Base-by-base conservation (phyloP, 2,329 filamentous ascomycete species). In the Diaporthe sp. region DNA sequence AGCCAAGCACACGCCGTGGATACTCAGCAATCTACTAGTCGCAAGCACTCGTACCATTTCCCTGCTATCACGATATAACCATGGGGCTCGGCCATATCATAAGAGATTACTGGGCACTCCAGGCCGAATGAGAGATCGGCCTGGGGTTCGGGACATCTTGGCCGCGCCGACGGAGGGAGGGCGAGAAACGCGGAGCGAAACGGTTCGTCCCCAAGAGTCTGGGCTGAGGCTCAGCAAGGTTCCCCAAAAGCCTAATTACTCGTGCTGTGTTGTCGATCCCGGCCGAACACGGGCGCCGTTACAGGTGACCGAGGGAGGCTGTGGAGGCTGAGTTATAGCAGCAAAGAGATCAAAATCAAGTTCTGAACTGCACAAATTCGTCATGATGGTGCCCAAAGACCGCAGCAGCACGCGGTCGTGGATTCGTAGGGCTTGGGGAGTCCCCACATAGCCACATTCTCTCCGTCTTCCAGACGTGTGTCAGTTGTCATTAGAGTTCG, bases 181-280 rank as follows among this genome's bases (percentile, higher is more conserved):
- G 54, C 64, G 64, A 68, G 64, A 68, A 68, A 68, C 64, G 64
- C 64, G 64, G 64, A 68, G 64, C 64, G 64, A 68, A 68, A 68
- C 47, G 64, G 64, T 68, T 68, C 64, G 64, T 68, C 64, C 35
- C 64, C 64, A 68, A 68, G 47, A 68, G 30, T 47, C 64, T 68
- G 45, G 64, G 64, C 47, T 68, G 64, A 17, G 64, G 64, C 64
- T 68, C 64, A 68, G 64, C 64, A 35, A 54, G 30, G 33, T 54
- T 68, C 64, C 47, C 64, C 45, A 54, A 40, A 40, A 54, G 45
- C 47, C 57, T 54, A 54, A 68, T 40, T 54, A 54, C 47, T 54
- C 64, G 47, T 17, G 47, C 45, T 68, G 33, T 33, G 15, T 38
- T 3, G 64, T 68, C 64, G 64, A 68, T 68, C 64, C 64, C 47